Base-by-base conservation (phyloP, 2,329 filamentous ascomycete species). In the Exophiala spinifera region DNA sequence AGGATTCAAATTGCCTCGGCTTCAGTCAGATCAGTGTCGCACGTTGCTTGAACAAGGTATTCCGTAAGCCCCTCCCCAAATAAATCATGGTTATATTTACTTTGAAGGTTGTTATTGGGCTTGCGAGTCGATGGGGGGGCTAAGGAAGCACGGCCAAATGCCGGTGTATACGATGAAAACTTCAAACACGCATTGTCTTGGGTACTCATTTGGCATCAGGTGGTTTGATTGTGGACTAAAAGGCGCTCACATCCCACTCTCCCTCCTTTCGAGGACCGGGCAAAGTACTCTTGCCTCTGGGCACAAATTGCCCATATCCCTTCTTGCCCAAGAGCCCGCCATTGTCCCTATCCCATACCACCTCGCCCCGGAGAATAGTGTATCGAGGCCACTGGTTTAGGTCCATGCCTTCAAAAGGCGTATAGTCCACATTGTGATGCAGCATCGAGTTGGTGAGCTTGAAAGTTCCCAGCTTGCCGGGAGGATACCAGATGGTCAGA, bases 381-480 rank as follows among this genome's bases (percentile, higher is more conserved):
- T 79, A 84, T 17, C 82, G 72, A 10, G 82, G 82, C 82, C 83
- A 85, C 53, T 85, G 81, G 23, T 72, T 73, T 37, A 86, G 63
- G n/a, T 63, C 69, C 46, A 72, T 73, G 0, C 82, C 81, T 64
- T 85, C 82, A 61, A 79, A 85, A 0, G 82, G 82, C 7, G 82
- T 84, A 62, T 85, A 84, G 62, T 86, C 82, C 2, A 83, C 77
- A 56, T 80, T 74, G 64, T 85, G 82, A 66, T 86, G 82, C 58
- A 85, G 65, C 68, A 78, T 77, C 6, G 71, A 69, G 61, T 84
- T 83, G 37, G 68, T 78, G 52, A 81, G 55, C 19, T 62, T 66
- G 57, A 80, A 74, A 11, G 70, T 66, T 15, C 76, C 64, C 61
- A 76, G 60, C 49, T 64, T 67, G 2, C 68, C 72, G 1, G 54